phyloP scores from a whole-genome alignment of 345 rosid genomes.

The Erysimum cheiranthoides region DNA sequence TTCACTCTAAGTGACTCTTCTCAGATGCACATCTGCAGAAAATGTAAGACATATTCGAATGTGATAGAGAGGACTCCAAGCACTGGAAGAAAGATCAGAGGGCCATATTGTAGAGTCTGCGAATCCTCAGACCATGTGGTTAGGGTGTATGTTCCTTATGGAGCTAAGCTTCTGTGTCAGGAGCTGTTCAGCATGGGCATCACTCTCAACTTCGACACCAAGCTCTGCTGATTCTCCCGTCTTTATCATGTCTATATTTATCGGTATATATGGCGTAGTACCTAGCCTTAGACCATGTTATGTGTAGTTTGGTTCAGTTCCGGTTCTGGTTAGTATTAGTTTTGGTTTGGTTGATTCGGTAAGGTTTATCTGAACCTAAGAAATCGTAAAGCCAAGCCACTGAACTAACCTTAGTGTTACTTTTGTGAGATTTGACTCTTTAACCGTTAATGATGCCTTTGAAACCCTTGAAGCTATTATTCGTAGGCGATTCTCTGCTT shows the following conservation, averaged over 20 bases:
- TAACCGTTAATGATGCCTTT: conserved; percentile 51
- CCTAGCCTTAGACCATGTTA: conserved; percentile 2
- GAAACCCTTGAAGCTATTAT: conserved; percentile 78
- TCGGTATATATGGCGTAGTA: conserved; percentile 1
- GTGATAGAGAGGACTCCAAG: conserved; percentile 66
- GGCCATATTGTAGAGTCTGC: conserved; percentile 74
- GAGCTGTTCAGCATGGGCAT: not conserved
- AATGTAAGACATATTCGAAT: conserved; percentile 59
- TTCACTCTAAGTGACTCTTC: conserved; percentile 80
- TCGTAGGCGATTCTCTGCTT: conserved; percentile 71
- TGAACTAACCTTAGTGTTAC: not conserved
- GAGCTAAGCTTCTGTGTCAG: not conserved
- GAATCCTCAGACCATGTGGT: conserved; percentile 66
- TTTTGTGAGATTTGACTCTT: conserved; percentile 23
- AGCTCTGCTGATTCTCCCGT: conserved; percentile 49
- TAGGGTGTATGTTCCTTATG: conserved; percentile 40
- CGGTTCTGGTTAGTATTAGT: not conserved
- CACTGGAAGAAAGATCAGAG: conserved; percentile 70
- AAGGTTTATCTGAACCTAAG: not conserved
- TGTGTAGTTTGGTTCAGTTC: conserved; percentile 20
- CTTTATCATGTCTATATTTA: not conserved
- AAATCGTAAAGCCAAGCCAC: conserved; percentile 7
- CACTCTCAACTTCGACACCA: conserved; percentile 65
- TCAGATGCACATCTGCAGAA: conserved; percentile 72
- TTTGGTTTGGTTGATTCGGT: conserved; percentile 25